Base-by-base conservation (phyloP, 345 rosid species). In the Physaria fendleri region DNA sequence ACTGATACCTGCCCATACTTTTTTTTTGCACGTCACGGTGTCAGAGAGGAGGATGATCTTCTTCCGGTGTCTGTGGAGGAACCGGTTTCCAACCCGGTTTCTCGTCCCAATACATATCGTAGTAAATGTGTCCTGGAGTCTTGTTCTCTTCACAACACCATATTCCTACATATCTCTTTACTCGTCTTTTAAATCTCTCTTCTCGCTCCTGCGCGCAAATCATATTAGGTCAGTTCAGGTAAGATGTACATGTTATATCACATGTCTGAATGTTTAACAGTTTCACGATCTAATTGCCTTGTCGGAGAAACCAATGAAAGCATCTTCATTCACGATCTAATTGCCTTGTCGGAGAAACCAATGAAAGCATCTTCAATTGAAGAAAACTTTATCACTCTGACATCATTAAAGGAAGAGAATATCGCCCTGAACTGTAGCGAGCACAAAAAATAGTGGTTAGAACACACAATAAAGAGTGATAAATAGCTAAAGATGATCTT, bases 51-150 rank as follows among this genome's bases (percentile, higher is more conserved):
- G 91, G 99, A 68, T 79, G 95, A 72, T 93, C 99, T 9, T 85
- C 95, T 32, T 68, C 77, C 1, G 82, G 55, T 13, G 83, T 77
- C 68, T 78, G 83, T 14, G 97, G 97, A 16, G 97, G 97, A 43
- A 72, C 46, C 2, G 99, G 87, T 71, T 89, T 89, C 97, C 99
- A 93, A 41, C 58, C 78, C 0, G 99, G 91, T 76, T 89, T 89
- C 83, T 89, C 90, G n/a, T 93, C 99, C 99, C 99, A 93, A 59
- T 82, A 89, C 88, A 84, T 89, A 69, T 89, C 95, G 29, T 93
- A 93, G 53, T 89, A 89, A 47, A 93, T 79, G 64, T 93, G 99
- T 40, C 99, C 99, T 0, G 97, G 95, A 39, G 64, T 62, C 64
- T 82, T 88, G 79, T 71, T 78, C 33, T 71, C 81, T 24, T 85